Base-by-base conservation (phyloP, 148 eudicot species). In the Dianthus caryophyllus region DNA sequence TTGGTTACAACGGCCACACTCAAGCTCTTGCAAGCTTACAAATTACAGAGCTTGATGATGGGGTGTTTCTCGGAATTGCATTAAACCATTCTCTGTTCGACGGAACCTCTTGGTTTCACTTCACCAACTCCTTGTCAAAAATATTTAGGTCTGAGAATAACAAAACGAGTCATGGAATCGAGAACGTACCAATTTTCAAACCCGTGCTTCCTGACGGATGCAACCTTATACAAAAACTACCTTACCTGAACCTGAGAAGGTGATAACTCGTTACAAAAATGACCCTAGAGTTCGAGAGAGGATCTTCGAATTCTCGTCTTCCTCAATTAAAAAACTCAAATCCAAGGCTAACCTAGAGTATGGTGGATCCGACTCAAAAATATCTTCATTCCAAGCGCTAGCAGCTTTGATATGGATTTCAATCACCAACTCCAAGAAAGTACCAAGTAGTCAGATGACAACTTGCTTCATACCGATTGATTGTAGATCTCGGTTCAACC, bases 361-460 rank as follows among this genome's bases (percentile, higher is more conserved):
- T 10, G n/a, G n/a, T n/a, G n/a, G n/a, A n/a, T n/a, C 66, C 0
- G 29, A 22, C 21, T 15, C 22, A 1, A 80, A 80, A 58, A 77
- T 91, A 16, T 91, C 96, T 2, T 86, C 92, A 0, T 91, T 88
- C 47, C 91, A 84, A 48, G 87, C 92, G 14, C 77, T 91, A 2
- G 49, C 75, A 17, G 84, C 88, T 5, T 81, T 81, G 68, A 70
- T 91, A 12, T 88, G 97, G 97, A 77, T 83, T 15, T 70, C 88
- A 4, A 88, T 91, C 36, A 86, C n/a, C n/a, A n/a, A n/a, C n/a
- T n/a, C n/a, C n/a, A n/a, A n/a, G n/a, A n/a, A n/a, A n/a, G n/a
- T n/a, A n/a, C n/a, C n/a, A n/a, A n/a, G n/a, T n/a, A n/a, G n/a
- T n/a, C n/a, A n/a, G n/a, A n/a, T n/a, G n/a, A n/a, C n/a, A n/a